Evolutionary conservation across 2,329 filamentous ascomycete species (phyloP), one percentile per base, ranked within the genome.

Genomic region (Aspergillus sojae): DNA sequence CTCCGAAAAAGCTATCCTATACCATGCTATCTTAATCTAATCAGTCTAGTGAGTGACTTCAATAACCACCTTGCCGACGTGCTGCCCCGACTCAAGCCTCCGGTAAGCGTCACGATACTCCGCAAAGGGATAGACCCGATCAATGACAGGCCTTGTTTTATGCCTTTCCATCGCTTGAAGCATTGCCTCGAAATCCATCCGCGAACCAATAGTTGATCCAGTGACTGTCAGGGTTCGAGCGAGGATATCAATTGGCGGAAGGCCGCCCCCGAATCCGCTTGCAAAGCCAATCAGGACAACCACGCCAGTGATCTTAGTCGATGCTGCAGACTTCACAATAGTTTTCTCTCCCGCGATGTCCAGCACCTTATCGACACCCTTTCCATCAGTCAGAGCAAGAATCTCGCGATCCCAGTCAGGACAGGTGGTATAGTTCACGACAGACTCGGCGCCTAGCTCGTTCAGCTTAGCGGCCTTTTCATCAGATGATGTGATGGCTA

Each of bases 361-460:
- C 1, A 53, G 28, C 28, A 53, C 30, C 26, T 12, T 32, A 21
- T 53, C 28, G 4, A 34, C 50, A 1, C 50, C 50, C 16, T 53
- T 32, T 10, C 50, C 30, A n/a, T 34, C 7, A 5, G 50, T 53
- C 16, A 53, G 16, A 2, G 26, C 50, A 11, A 53, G 26, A 1
- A 53, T 34, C 28, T 53, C 26, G 19, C 30, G 26, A 19, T 53
- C 84, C 87, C 87, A 89, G 16, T 83, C 78, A 0, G 82, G 75
- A 1, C 75, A 79, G 1, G 74, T 78, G 26, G 79, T 81, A 74
- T 89, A 89, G 72, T 89, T 88, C 72, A 89, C 80, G 2, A 82
- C 78, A 53, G 83, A 75, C 45, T 81, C 78, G 0, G 84, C 87
- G 2, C 87, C 86, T 2, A 88, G 75, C 2, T 77, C 71, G 58